These are phyloP conservation scores for Aspergillus ruber DNA, from an alignment of 2,329 filamentous ascomycete genomes.

Conservation along the genomic window DNA sequence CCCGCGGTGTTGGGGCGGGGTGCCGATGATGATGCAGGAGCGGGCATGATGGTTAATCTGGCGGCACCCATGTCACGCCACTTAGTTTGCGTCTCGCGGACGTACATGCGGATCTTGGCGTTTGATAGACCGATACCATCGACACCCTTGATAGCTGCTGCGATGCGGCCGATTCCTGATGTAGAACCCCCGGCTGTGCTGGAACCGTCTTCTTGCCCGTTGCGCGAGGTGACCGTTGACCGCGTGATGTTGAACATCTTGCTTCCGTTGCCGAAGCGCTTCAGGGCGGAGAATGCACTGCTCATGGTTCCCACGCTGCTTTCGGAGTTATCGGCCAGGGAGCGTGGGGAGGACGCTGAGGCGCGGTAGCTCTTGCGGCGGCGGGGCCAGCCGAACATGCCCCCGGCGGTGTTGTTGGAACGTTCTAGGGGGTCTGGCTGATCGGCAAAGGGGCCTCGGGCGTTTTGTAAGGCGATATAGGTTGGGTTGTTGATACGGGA, in stretches of 20 bases:
- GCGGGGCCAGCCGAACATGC: slow-evolving; percentile 47
- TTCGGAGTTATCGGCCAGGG: slow-evolving; percentile 59
- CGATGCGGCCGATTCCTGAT: slow-evolving; percentile 50
- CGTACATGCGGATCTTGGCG: slow-evolving; percentile 79
- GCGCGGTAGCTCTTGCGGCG: slow-evolving; percentile 52
- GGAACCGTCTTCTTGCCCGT: slow-evolving; percentile 46
- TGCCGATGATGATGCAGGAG: slow-evolving; percentile 30
- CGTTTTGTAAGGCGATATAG: slow-evolving; percentile 69
- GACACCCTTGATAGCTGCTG: slow-evolving; percentile 43
- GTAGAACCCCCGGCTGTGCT: slow-evolving; percentile 55
- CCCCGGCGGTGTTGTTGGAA: slow-evolving; percentile 30
- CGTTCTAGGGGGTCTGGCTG: slow-evolving; percentile 47
- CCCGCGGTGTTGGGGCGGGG: slow-evolving; percentile 48
- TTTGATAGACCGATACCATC: slow-evolving; percentile 62
- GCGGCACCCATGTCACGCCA: slow-evolving; percentile 92
- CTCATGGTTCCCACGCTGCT: slow-evolving; percentile 71
- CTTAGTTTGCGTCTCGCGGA: slow-evolving; percentile 66
- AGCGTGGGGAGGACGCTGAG: slow-evolving; percentile 46
- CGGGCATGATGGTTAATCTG: slow-evolving; percentile 69
- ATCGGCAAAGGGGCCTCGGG: slow-evolving; percentile 56
- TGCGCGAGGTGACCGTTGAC: slow-evolving; percentile 62
- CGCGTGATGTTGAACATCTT: slow-evolving; percentile 76
- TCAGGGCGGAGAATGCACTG: slow-evolving; percentile 70
- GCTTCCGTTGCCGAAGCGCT: slow-evolving; percentile 64
- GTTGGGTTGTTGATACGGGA: slow-evolving; percentile 88